These are phyloP conservation scores for Monosporascus sp. DNA, from an alignment of 2,329 filamentous ascomycete species.

Conservation along the genomic window DNA sequence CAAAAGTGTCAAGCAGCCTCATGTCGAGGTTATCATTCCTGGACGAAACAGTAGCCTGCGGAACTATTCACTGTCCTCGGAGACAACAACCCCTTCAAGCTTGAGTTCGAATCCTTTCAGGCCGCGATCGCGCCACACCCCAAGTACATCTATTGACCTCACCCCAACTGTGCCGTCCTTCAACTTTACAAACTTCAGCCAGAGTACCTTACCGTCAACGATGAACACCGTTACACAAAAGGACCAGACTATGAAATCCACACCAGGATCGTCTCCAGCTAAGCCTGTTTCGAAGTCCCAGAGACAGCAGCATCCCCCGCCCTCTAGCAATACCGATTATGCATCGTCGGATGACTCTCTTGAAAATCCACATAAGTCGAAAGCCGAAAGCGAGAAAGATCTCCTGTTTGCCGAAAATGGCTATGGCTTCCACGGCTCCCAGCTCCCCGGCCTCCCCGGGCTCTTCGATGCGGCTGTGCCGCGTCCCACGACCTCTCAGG, in stretches of 20 bases:
- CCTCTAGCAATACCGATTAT: constrained; percentile 19
- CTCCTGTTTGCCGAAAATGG: constrained; percentile 20
- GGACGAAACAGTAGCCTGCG: constrained; percentile 32
- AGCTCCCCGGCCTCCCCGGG: constrained; percentile 20
- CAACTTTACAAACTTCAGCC: constrained; percentile 10
- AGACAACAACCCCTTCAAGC: constrained; percentile 35
- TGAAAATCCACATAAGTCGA: constrained; percentile 10
- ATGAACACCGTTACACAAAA: constrained; percentile 4
- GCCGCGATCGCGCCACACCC: constrained; percentile 39
- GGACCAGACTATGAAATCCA: constrained; percentile 2
- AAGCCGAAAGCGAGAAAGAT: constrained; percentile 21
- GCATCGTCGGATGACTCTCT: constrained; percentile 17
- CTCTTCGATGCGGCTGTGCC: constrained; percentile 12
- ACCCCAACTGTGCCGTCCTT: constrained; percentile 14
- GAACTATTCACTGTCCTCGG: constrained; percentile 38
- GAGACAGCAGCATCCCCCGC: constrained; percentile 4
- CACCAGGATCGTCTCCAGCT: constrained; percentile 3
- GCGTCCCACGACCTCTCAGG: not conserved
- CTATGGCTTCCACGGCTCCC: constrained; percentile 16
- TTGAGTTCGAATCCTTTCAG: constrained; percentile 36
- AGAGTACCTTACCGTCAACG: constrained; percentile 2
- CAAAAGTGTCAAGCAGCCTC: constrained; percentile 23
- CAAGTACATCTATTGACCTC: constrained; percentile 41
- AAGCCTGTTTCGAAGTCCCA: constrained; percentile 1
- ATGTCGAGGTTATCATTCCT: constrained; percentile 33